A percentile compares a stretch with the other conserved stretches of the same genome.
Conservation (phyloP, 208 protist species). For the Phytomonas sp. region DNA sequence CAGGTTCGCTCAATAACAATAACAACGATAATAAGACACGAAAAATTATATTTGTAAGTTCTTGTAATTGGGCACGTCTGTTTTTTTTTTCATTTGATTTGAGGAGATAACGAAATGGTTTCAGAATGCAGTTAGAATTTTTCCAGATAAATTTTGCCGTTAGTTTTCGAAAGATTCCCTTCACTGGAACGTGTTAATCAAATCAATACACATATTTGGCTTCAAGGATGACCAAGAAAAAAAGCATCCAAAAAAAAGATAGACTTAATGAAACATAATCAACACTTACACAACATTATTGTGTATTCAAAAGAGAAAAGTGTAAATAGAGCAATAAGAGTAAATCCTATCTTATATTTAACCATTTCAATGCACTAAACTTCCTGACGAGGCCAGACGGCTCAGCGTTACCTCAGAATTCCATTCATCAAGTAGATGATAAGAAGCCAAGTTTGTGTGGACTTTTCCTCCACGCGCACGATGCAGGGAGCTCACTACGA, state of each 20-base stretch:
- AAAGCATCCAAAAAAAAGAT: neutral
- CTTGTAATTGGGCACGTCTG: neutral
- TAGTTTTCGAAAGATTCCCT: neutral
- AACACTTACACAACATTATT: neutral
- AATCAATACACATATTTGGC: neutral
- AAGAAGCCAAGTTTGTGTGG: neutral
- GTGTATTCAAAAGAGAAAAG: neutral
- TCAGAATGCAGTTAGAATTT: neutral
- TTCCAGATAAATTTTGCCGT: neutral
- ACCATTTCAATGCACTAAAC: neutral
- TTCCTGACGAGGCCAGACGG: neutral
- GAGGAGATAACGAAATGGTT: neutral
- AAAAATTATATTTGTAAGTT: neutral
- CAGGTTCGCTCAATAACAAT: neutral
- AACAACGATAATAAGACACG: neutral
- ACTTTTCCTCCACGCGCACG: neutral
- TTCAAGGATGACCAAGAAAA: neutral
- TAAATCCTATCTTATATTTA: neutral
- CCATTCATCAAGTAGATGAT: neutral
- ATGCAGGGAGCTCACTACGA: neutral
- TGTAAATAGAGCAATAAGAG: neutral
- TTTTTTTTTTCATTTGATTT: neutral
- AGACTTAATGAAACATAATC: neutral
- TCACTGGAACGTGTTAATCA: neutral
- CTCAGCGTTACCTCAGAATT: neutral